phyloP scores from a whole-genome alignment of 257 asterid genomes.

The Lithospermum erythrorhizon region DNA sequence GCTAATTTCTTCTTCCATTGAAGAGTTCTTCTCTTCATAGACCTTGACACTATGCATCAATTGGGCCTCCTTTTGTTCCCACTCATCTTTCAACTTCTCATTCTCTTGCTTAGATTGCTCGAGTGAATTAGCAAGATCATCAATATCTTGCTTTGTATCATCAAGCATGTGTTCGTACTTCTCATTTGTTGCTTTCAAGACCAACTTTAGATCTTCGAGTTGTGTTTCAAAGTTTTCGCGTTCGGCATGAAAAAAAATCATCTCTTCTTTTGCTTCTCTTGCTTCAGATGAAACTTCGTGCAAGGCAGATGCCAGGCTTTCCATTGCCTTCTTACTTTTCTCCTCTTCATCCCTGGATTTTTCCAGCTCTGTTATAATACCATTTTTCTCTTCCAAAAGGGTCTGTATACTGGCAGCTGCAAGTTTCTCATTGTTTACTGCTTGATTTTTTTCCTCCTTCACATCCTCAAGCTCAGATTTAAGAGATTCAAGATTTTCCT shows the following conservation, averaged over 20 bases:
- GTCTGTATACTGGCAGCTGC: conserved; percentile 65
- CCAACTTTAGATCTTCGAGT: conserved; percentile 65
- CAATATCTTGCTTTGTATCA: conserved; percentile 63
- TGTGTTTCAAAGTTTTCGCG: conserved; percentile 51
- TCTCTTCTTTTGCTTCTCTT: conserved; percentile 76
- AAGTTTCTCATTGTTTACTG: conserved; percentile 59
- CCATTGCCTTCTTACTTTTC: conserved; percentile 88
- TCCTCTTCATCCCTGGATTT: conserved; percentile 77
- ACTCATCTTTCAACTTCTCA: conserved; percentile 40
- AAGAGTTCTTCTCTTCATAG: conserved; percentile 46
- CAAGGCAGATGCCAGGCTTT: conserved; percentile 82
- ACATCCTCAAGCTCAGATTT: conserved; percentile 51
- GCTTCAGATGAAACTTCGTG: conserved; percentile 92
- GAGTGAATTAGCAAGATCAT: conserved; percentile 31
- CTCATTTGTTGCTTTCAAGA: conserved; percentile 66
- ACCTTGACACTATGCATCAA: conserved; percentile 42
- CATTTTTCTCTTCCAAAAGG: conserved; percentile 60
- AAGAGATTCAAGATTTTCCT: conserved; percentile 50
- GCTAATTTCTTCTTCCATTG: conserved; percentile 47
- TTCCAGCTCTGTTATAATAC: conserved; percentile 53
- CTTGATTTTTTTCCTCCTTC: conserved; percentile 61
- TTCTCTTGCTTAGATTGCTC: conserved; percentile 47
- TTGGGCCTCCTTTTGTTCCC: conserved; percentile 69
- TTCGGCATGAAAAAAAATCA: conserved; percentile 52
- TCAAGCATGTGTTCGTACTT: conserved; percentile 71